Conservation (phyloP, 73 alveolate genomes). For the Durusdinium trenchii region DNA sequence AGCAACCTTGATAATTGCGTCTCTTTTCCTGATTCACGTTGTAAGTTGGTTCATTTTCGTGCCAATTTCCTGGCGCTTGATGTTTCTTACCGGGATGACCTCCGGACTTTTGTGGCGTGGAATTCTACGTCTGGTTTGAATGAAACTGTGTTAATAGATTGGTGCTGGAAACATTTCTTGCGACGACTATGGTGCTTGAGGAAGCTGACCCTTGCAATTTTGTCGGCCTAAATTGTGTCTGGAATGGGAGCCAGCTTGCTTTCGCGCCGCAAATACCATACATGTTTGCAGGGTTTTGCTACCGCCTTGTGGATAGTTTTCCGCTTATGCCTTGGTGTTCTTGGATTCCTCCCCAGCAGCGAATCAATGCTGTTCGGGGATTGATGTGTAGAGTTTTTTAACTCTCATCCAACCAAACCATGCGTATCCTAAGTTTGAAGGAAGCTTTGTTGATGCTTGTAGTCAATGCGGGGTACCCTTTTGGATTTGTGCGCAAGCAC, state of each 20-base stretch:
- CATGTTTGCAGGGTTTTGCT: neutral
- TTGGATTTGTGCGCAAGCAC: neutral
- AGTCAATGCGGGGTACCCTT: neutral
- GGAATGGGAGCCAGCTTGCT: neutral
- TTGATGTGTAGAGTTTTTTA: neutral
- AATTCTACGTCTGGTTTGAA: neutral
- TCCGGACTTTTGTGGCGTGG: neutral
- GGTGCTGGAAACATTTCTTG: neutral
- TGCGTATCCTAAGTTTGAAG: neutral
- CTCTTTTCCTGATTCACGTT: neutral
- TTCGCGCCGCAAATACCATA: neutral
- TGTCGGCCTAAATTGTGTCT: neutral
- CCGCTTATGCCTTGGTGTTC: constrained; percentile 15
- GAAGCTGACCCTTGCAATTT: neutral
- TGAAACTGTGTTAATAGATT: neutral
- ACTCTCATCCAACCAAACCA: neutral
- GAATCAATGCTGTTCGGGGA: constrained; percentile 15
- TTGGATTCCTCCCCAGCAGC: constrained; percentile 16
- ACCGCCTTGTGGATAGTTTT: neutral
- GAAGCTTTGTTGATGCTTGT: neutral
- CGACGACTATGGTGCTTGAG: neutral
- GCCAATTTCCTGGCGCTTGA: neutral
- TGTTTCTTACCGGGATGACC: neutral
- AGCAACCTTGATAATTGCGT: neutral
- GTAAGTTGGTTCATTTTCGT: neutral